Evolutionary conservation across 176 grass and related monocot genomes (phyloP), one percentile per base, ranked within the genome.

Genomic region (Aegilops speltoides): DNA sequence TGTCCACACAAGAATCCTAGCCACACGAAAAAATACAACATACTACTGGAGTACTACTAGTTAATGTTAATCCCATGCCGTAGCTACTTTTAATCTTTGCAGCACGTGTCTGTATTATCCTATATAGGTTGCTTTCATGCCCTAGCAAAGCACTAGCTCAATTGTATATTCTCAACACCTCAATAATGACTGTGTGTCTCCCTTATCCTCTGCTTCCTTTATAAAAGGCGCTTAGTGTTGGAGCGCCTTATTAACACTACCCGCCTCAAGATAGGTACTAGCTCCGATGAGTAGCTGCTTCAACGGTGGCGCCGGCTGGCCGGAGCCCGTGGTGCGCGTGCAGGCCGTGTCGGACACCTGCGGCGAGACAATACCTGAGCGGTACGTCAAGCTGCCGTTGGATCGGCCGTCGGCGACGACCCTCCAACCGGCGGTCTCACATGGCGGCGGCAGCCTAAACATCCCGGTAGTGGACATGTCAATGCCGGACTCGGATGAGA

Each of bases 401-500:
- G 86, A 97, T 68, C 90, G 92, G 23, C 88, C 92, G 32, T 64
- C 78, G 23, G 28, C 73, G 41, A 52, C 43, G 7, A 52, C 73
- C 3, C 56, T 68, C 32, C 34, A 23, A 23, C 68, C 79, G 3
- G 14, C 14, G 22, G 25, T 24, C 12, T 0, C 20, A 13, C 3
- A 41, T 52, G 68, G 61, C 4, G 62, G 73, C 17, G 62, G 62
- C 22, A 60, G 70, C 61, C 10, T 79, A 64, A 87, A 71, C 50
- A 93, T 96, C 71, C 94, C 94, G 17, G 89, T 93, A 2, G 82
- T 94, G 38, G 92, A 97, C 77, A 79, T 94, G 79, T 90, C 88
- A 89, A 78, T 91, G 79, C 83, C 15, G 33, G 63, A 93, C 60
- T 78, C 19, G 8, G 92, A 72, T 23, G 84, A 56, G 43, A 75